Conservation (phyloP, 306 rosid genomes). For the Cyclanthera cordifolia region DNA sequence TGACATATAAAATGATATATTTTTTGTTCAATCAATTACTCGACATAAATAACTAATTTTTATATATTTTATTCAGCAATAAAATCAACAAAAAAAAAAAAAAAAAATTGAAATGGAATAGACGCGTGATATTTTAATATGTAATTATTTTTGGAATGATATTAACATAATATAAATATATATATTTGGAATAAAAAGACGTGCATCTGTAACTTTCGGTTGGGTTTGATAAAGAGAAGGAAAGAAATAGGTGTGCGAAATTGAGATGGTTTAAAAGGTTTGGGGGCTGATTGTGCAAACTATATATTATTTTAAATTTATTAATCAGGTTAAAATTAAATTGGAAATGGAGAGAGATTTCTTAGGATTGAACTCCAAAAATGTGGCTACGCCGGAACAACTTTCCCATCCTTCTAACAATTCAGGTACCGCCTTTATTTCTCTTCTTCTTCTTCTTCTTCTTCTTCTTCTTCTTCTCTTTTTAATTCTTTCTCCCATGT, state of each 20-base stretch:
- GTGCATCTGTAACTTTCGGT: background rate
- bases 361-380: conserved; percentile 44
- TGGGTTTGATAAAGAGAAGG: background rate
- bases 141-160: too few relatives aligned
- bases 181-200: background rate
- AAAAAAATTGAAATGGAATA: too few relatives aligned
- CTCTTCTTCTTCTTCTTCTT: background rate
- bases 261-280: background rate
- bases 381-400: conserved; percentile 26
- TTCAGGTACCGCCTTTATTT: conserved; percentile 35
- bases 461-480: background rate
- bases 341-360: conserved; percentile 57
- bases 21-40: too few relatives aligned
- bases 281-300: too few relatives aligned
- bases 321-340: background rate
- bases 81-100: too few relatives aligned
- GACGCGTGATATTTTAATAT: too few relatives aligned
- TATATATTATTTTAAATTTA: too few relatives aligned
- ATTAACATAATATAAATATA: too few relatives aligned
- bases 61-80: too few relatives aligned
- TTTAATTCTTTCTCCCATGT: background rate
- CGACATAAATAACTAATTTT: too few relatives aligned
- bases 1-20: too few relatives aligned
- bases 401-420: conserved; percentile 24
- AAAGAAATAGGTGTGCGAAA: background rate